Evolutionary conservation across 2,329 filamentous ascomycete species (phyloP).

Genomic region (Aureobasidium leucospermi): DNA sequence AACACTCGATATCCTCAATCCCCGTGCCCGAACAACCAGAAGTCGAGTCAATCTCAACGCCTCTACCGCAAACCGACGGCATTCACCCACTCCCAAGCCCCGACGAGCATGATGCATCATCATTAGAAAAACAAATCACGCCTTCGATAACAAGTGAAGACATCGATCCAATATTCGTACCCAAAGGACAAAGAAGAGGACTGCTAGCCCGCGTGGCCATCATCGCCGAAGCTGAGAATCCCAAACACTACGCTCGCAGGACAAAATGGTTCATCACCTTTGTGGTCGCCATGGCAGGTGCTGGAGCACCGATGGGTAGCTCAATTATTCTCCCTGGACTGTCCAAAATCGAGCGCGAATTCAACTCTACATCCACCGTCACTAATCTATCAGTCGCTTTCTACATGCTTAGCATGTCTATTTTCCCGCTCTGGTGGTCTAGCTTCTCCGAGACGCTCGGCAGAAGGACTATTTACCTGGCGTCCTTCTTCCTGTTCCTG

Average conservation of each 20-base stretch:
- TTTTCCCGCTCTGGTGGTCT: conserved; percentile 83
- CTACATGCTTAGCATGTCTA: conserved; percentile 77
- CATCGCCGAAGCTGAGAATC: conserved; percentile 70
- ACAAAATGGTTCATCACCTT: conserved; percentile 83
- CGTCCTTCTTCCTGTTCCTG: conserved; percentile 65
- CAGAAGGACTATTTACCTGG: conserved; percentile 69
- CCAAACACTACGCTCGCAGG: conserved; percentile 62
- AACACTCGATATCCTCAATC: not conserved
- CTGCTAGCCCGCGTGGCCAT: conserved; percentile 63
- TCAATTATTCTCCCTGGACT: conserved; percentile 72
- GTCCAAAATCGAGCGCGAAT: conserved; percentile 50
- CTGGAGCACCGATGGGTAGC: conserved; percentile 74
- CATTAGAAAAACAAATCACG: not conserved
- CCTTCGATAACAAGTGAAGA: conserved; percentile 5
- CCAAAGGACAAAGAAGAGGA: conserved; percentile 56
- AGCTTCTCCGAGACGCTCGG: conserved; percentile 67
- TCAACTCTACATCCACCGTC: conserved; percentile 56
- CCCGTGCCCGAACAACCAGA: not conserved
- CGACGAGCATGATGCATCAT: not conserved
- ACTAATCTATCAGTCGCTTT: conserved; percentile 70
- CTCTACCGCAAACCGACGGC: not conserved
- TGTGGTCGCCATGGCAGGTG: conserved; percentile 68
- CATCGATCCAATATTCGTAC: conserved; percentile 36
- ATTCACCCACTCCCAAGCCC: not conserved
- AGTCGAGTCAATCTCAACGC: not conserved